Evolutionary conservation across 169 alveolate species (phyloP), one percentile per base, ranked within the genome.

Genomic region (Plasmodium yoelii): DNA sequence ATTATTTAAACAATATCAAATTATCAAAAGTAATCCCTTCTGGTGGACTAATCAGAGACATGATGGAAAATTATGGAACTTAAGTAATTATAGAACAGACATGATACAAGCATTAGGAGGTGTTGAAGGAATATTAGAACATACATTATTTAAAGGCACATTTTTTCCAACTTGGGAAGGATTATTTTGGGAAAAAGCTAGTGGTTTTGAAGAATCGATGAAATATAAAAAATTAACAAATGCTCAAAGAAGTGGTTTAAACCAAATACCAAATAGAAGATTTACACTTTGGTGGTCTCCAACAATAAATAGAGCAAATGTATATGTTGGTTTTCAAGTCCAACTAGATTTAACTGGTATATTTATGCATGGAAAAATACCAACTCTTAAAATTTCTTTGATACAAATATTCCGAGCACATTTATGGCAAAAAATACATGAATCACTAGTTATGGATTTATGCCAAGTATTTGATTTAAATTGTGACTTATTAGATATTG

Each of bases 281-380:
- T 99, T 99, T 94, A 99, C 99, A 34, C 97, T 99, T 56, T 99
- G 99, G 99, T 99, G 99, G 99, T 97, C 99, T 3, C 99, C 99
- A 13, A 99, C 99, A 13, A 98, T 99, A 44, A 99, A 99, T 94
- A 95, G 99, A 74, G 99, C 99, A 87, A 99, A 99, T 95, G 99
- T 99, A 26, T 99, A 99, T 93, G 99, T 99, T 26, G 99, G 99
- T 22, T 99, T 98, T 96, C 99, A 99, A 95, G 99, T 99, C 68
- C 99, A 99, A 93, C 93, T 99, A 71, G 99, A 99, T 91, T 95
- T 99, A 65, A 99, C 99, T 3, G 99, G 99, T 42, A 98, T 99
- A 73, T 99, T 99, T 94, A 99, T 99, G 99, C 99, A 99, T 94
- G 99, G 99, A 12, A 99, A 99, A 95, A 98, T 99, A 12, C 99